Base-by-base conservation (phyloP, 2,329 filamentous ascomycete genomes). In the Colletotrichum costaricense region DNA sequence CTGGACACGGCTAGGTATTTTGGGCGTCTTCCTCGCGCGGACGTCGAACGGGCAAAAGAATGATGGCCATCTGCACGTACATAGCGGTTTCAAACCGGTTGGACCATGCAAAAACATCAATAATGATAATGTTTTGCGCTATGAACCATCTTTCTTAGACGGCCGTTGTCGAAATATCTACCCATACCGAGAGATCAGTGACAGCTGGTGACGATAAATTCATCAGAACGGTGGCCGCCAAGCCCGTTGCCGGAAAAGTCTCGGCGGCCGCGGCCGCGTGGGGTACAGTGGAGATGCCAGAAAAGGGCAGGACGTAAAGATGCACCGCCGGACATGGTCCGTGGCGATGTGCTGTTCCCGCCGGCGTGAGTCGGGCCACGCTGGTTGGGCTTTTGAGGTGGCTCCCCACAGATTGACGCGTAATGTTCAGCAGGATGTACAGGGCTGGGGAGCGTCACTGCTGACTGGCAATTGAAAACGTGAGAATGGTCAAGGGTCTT, bases 41-140 rank as follows among this genome's bases (percentile, higher is more conserved):
- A n/a, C 42, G 63, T 14, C 30, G 19, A 35, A 33, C 33, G 4
- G 28, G 6, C 24, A 28, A 28, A 69, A 57, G 14, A 52, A 24
- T 24, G 63, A 35, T 28, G 63, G 63, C 35, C 55, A 56, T 57
- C 35, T 72, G 60, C 49, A 62, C 19, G 22, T 52, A 54, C 30
- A 42, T 71, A 38, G 56, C 22, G 66, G 60, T 16, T 57, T 57
- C 22, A 72, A 38, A 30, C 33, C 35, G 58, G 60, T 38, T 55
- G 9, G 38, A 49, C 38, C 35, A 38, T 62, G 56, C 35, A 16
- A 42, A 55, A 16, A n/a, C 9, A 9, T 11, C 42, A 33, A 49
- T 71, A 75, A 75, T 71, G 71, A 63, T 75, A 71, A 75, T 75
- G 35, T 72, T 33, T 66, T 56, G 67, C 42, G 57, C 46, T 33